Conservation (phyloP, 2,329 filamentous ascomycete genomes). For the Curvularia spicifera region DNA sequence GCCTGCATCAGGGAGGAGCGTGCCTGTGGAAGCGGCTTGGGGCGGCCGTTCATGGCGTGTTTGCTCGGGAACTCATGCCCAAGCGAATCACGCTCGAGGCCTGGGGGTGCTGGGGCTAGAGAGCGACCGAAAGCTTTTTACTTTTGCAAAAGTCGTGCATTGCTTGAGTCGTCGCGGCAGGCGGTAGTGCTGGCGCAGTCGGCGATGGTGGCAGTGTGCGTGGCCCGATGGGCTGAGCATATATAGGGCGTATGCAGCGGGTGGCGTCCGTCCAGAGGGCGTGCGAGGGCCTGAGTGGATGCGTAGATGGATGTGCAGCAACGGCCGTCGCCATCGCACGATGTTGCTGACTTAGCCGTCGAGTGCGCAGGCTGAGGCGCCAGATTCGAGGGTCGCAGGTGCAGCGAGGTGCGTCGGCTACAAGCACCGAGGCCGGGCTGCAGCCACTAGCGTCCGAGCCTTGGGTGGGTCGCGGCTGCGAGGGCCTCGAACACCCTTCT, state of each 20-base stretch:
- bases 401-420: background rate
- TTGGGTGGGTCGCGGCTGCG: constrained; percentile 13
- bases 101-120: background rate
- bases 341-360: background rate
- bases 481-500: constrained; percentile 25
- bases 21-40: constrained; percentile 1
- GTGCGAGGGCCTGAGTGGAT: too few relatives aligned
- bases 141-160: background rate
- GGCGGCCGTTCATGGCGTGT: background rate
- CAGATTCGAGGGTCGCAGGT: background rate
- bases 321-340: background rate
- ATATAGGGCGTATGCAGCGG: too few relatives aligned
- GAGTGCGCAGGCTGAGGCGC: background rate
- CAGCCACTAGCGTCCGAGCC: constrained; percentile 11
- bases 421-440: constrained; percentile 6
- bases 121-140: background rate
- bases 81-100: background rate
- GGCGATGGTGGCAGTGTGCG: background rate
- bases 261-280: too few relatives aligned
- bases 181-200: background rate
- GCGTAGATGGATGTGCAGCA: too few relatives aligned
- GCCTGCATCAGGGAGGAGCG: constrained; percentile 8
- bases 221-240: background rate
- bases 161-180: background rate
- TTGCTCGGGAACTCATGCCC: background rate